Conservation (phyloP, 2,329 filamentous ascomycete species). For the Ophiostoma sp. region DNA sequence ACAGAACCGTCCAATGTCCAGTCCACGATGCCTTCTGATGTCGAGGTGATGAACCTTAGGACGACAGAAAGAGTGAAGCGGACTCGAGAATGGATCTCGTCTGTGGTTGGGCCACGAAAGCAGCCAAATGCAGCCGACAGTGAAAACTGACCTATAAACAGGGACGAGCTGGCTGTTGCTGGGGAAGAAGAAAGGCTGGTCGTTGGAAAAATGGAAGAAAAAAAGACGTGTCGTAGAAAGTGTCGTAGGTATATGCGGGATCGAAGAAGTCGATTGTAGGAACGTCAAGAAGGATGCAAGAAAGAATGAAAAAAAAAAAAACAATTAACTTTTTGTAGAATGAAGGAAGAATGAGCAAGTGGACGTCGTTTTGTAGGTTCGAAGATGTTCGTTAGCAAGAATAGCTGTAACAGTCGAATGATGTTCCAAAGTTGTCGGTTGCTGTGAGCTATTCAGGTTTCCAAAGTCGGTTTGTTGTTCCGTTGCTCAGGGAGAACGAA, state of each 20-base stretch:
- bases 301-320: neutral
- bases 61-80: neutral
- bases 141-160: slow-evolving; percentile 7
- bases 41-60: neutral
- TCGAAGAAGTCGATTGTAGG: neutral
- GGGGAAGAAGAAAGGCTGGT: neutral
- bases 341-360: neutral
- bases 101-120: neutral
- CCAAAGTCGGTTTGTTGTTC: slow-evolving; percentile 1
- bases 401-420: neutral
- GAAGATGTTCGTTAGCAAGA: neutral
- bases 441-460: neutral
- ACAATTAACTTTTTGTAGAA: neutral
- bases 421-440: neutral
- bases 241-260: neutral
- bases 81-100: neutral
- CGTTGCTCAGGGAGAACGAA: neutral
- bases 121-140: neutral
- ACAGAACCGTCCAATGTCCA: neutral
- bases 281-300: neutral
- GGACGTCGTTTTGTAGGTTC: neutral
- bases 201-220: neutral
- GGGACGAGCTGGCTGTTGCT: slow-evolving; percentile 8
- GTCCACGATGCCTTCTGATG: neutral
- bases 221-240: neutral